Percentiles rank a stretch among this genome's conserved stretches.
These are phyloP conservation scores for Arthrobotrys megalospora DNA, from an alignment of 2,329 filamentous ascomycete genomes.

Conservation along the genomic window DNA sequence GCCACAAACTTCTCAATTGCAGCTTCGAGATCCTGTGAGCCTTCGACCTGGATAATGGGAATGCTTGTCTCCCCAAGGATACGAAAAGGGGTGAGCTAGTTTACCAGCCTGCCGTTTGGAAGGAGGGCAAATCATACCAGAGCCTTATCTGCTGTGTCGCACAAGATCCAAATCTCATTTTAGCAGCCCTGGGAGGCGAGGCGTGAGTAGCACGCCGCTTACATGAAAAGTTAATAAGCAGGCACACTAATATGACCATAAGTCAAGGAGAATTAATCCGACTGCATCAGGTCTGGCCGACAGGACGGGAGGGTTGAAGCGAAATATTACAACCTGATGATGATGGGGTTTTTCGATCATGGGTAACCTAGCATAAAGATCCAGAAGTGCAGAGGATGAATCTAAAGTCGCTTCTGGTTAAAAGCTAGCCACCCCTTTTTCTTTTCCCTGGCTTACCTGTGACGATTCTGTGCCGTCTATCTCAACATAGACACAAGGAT, in stretches of 20 bases:
- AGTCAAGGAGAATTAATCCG: conserved; percentile 34
- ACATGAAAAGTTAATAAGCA: conserved; percentile 29
- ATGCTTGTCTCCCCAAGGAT: conserved; percentile 21
- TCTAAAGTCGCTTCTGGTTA: conserved; percentile 11
- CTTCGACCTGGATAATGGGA: conserved; percentile 1
- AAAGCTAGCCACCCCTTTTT: conserved; percentile 27
- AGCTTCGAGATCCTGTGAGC: conserved; percentile 3
- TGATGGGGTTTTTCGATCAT: background rate
- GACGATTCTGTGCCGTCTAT: conserved; percentile 30
- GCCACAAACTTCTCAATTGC: conserved; percentile 37
- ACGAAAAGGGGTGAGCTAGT: conserved; percentile 29
- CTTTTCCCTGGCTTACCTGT: background rate
- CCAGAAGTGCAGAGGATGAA: conserved; percentile 32
- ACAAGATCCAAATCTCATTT: conserved; percentile 61
- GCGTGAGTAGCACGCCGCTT: conserved; percentile 26
- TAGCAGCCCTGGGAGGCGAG: conserved; percentile 48
- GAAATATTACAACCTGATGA: conserved; percentile 11
- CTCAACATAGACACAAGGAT: conserved; percentile 15
- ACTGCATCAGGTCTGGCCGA: conserved; percentile 6
- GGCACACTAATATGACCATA: conserved; percentile 6
- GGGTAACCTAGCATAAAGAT: conserved; percentile 27
- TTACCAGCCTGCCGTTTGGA: conserved; percentile 7
- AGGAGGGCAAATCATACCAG: conserved; percentile 29
- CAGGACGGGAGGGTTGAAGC: conserved; percentile 24
- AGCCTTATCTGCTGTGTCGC: conserved; percentile 47